These are phyloP conservation scores for Aspergillus cejpii DNA, from an alignment of 2,329 filamentous ascomycete species.

Conservation along the genomic window DNA sequence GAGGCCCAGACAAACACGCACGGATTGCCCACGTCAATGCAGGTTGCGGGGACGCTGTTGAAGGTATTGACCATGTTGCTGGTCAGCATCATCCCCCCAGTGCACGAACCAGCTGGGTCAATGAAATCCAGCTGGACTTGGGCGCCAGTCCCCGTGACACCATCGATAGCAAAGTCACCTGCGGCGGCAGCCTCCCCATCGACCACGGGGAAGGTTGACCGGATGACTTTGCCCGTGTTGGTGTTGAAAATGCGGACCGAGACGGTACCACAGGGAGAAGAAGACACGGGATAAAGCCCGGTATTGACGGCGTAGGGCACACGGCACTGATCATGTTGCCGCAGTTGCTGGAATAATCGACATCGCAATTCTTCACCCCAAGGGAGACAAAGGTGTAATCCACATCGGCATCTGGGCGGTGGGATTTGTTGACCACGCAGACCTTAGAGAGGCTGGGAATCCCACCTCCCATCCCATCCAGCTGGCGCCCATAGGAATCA, in stretches of 20 bases:
- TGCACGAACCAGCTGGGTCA: constrained; percentile 57
- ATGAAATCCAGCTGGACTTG: constrained; percentile 56
- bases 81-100: constrained; percentile 56
- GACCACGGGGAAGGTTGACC: constrained; percentile 50
- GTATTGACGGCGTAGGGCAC: constrained; percentile 60
- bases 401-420: constrained; percentile 49
- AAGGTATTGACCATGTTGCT: constrained; percentile 50
- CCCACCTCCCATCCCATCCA: constrained; percentile 65
- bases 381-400: constrained; percentile 67
- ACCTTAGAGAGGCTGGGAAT: constrained; percentile 65
- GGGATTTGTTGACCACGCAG: constrained; percentile 55
- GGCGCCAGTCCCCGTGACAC: constrained; percentile 54
- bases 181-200: constrained; percentile 44
- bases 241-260: constrained; percentile 60
- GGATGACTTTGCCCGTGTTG: constrained; percentile 61
- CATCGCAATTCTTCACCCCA: constrained; percentile 53
- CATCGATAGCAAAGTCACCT: constrained; percentile 58
- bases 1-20: constrained; percentile 55
- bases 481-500: constrained; percentile 60
- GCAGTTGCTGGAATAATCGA: constrained; percentile 65
- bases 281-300: constrained; percentile 41
- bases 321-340: constrained; percentile 67
- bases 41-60: constrained; percentile 47
- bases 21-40: constrained; percentile 60
- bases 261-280: constrained; percentile 13